Percentiles rank a stretch among this genome's conserved stretches.
These are phyloP conservation scores for Mucor irregularis DNA, from an alignment of 371 early-diverging fungal species.

Conservation along the genomic window DNA sequence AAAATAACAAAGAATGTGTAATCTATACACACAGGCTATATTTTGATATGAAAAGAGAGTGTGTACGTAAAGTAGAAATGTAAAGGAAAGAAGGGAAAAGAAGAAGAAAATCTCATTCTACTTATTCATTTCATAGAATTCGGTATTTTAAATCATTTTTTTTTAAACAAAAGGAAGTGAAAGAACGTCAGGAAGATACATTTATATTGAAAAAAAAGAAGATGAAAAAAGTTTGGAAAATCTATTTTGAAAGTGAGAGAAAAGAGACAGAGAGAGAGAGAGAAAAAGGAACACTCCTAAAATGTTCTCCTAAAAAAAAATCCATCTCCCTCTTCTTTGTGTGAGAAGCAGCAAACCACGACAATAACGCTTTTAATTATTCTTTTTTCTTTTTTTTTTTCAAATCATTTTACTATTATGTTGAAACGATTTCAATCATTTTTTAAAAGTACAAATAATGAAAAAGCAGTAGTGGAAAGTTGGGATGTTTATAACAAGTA, in stretches of 20 bases:
- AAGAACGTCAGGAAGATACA: conserved; percentile 33
- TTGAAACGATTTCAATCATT: conserved; percentile 13
- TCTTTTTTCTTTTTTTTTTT: neutral
- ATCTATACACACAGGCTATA: no score
- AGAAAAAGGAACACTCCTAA: no score
- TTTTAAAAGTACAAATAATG: conserved; percentile 3
- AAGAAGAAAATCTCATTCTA: neutral
- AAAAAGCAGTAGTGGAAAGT: conserved; percentile 5
- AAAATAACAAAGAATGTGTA: neutral
- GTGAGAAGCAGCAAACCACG: no score
- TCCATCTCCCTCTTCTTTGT: no score
- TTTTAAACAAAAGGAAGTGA: conserved; percentile 16
- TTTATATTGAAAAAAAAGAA: neutral
- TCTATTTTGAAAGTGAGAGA: neutral
- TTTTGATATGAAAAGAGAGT: neutral
- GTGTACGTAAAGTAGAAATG: neutral
- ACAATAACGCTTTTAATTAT: neutral
- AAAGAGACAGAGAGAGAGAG: neutral
- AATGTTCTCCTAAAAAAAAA: no score
- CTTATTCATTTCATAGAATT: neutral
- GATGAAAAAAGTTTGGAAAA: neutral
- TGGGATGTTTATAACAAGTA: conserved; percentile 6
- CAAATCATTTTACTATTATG: neutral
- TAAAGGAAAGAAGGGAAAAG: conserved; percentile 5
- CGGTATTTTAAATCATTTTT: conserved; percentile 21